Percentiles rank a stretch among this genome's conserved stretches.
phyloP scores from a whole-genome alignment of 2,329 filamentous ascomycete species.

The Aspergillus ruber region DNA sequence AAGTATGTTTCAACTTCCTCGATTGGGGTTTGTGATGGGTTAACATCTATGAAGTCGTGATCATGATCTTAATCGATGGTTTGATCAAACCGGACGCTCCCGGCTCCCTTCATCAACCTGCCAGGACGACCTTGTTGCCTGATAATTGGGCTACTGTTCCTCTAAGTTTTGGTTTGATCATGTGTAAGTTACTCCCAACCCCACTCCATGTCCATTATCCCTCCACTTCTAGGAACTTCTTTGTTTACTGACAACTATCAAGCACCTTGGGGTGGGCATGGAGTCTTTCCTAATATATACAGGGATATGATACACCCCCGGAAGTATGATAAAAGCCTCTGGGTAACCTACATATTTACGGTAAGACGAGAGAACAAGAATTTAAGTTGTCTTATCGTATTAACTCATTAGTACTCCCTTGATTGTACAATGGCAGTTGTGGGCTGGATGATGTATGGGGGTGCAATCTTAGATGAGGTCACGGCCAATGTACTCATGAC shows the following conservation, averaged over 20 bases:
- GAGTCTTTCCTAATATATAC: conserved; percentile 79
- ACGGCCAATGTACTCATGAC: conserved; percentile 81
- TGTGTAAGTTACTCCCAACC: conserved; percentile 47
- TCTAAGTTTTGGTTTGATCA: conserved; percentile 81
- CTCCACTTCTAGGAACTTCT: not conserved
- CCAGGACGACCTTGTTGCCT: conserved; percentile 73
- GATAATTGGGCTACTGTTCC: conserved; percentile 81
- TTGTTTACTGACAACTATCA: conserved; percentile 3
- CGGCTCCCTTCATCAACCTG: conserved; percentile 76
- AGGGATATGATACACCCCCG: conserved; percentile 73
- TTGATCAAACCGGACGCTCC: conserved; percentile 71
- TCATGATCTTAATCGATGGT: conserved; percentile 79
- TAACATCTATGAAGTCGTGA: conserved; percentile 57
- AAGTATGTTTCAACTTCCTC: conserved; percentile 54
- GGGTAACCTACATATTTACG: conserved; percentile 78
- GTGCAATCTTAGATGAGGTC: conserved; percentile 78
- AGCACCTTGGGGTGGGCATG: conserved; percentile 64
- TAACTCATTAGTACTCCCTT: conserved; percentile 57
- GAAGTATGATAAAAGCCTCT: conserved; percentile 69
- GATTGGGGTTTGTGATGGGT: conserved; percentile 4
- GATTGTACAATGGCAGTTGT: conserved; percentile 76
- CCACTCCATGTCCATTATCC: not conserved
- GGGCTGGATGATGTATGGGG: conserved; percentile 91
- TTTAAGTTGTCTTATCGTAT: conserved; percentile 2
- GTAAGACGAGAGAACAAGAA: conserved; percentile 41